phyloP scores from a whole-genome alignment of 805 yeast species.

The Pichia pseudocactophila region DNA sequence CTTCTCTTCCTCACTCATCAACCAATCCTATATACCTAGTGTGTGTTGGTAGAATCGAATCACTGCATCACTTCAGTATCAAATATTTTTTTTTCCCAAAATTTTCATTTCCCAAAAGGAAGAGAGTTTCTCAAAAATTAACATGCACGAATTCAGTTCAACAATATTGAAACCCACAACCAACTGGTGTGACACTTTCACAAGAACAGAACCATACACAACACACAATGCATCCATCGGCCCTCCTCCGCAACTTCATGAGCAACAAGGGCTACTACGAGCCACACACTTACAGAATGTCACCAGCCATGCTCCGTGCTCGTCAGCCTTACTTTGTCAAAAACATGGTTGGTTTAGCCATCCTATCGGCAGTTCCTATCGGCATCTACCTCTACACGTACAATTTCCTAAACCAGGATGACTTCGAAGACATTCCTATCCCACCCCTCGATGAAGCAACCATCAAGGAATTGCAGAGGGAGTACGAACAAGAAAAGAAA shows the following conservation, averaged over 20 bases:
- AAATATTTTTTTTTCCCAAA: background rate
- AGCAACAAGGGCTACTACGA: slow-evolving; percentile 29
- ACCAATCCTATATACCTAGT: no score
- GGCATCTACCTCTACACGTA: slow-evolving; percentile 63
- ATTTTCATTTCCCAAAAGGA: no score
- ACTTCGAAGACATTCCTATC: slow-evolving; percentile 84
- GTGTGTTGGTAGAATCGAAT: no score
- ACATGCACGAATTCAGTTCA: background rate
- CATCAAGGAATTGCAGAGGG: slow-evolving; percentile 60
- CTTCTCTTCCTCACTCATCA: slow-evolving; percentile 10
- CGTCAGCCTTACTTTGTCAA: slow-evolving; percentile 78
- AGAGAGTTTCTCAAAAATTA: background rate
- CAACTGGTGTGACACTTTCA: background rate
- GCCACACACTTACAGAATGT: slow-evolving; percentile 54
- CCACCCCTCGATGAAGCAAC: slow-evolving; percentile 85
- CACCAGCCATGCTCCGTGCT: slow-evolving; percentile 89
- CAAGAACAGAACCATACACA: background rate
- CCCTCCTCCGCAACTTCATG: slow-evolving; percentile 11
- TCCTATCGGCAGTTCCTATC: slow-evolving; percentile 54
- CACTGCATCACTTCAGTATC: no score
- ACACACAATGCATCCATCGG: slow-evolving; percentile 5
- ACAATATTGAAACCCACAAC: no score
- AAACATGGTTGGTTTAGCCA: slow-evolving; percentile 55
- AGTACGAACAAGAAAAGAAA: slow-evolving; percentile 46
- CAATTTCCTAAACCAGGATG: slow-evolving; percentile 61